Base-by-base conservation (phyloP, 371 early-diverging fungal genomes). In the Rhizopus arrhizus region DNA sequence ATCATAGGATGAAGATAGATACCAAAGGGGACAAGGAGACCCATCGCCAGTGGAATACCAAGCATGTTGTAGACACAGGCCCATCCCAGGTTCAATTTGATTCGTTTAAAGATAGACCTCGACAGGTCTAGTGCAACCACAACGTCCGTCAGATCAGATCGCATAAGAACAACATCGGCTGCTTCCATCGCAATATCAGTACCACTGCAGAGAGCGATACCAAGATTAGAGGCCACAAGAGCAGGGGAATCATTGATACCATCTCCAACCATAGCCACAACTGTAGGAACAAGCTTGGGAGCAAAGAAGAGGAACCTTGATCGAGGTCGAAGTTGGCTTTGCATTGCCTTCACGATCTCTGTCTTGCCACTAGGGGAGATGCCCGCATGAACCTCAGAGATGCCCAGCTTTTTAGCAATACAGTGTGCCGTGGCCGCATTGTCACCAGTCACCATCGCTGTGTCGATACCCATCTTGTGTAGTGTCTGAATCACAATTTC, bases 211-310 rank as follows among this genome's bases (percentile, higher is more conserved):
- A 99, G 69, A 0, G 98, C 94, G 58, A 99, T 91, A 8, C 99
- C 99, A n/a, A 99, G 82, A 62, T 96, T 89, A 3, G 97, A 86
- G 29, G 89, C 90, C 0, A 93, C 96, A 43, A 99, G 73, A 4
- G 98, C 97, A 12, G 96, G 96, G 8, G 95, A 94, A 68, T 99
- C 99, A 64, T 99, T 99, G 69, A 98, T 93, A 38, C 99, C 99
- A 73, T 99, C 99, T 12, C 99, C 99, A 8, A 96, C 89, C 95
- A 98, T 95, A 12, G 95, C 96, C 8, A 98, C 94, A 0, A 82
- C 69, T 0, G 65, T 57, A 33, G 53, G 15, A 47, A 31, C n/a
- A 34, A 28, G n/a, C 47, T 56, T 47, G 16, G 52, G 29, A 35
- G 29, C 10, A 40, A 34, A 15, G 43, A 53, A 56, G 9, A 43